A percentile compares a stretch with the other conserved stretches of the same genome.
Conservation (phyloP, 2,329 filamentous ascomycete species). For the Stagonosporopsis cucurbitacearum region DNA sequence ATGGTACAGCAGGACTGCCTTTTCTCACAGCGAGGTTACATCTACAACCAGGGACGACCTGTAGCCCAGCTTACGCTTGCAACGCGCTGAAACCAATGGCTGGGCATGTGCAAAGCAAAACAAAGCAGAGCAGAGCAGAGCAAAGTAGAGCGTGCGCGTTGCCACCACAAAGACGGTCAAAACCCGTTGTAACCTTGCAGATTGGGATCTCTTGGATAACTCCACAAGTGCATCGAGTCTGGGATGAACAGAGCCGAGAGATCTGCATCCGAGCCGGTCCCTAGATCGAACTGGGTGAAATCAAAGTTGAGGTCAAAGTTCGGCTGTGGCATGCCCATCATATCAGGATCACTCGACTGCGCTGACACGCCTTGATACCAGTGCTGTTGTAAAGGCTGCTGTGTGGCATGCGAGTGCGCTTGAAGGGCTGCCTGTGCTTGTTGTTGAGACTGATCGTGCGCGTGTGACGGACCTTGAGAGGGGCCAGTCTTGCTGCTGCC, state of each 20-base stretch:
- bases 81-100: slow-evolving; percentile 5
- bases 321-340: slow-evolving; percentile 37
- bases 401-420: slow-evolving; percentile 32
- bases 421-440: slow-evolving; percentile 34
- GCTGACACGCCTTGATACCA: slow-evolving; percentile 39
- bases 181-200: slow-evolving; percentile 23
- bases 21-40: slow-evolving; percentile 6
- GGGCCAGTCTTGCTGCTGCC: slow-evolving; percentile 36
- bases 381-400: slow-evolving; percentile 30
- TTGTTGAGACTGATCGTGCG: slow-evolving; percentile 25
- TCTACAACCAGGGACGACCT: not conserved
- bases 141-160: not conserved
- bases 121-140: no score
- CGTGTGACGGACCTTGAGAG: slow-evolving; percentile 13
- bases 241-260: slow-evolving; percentile 47
- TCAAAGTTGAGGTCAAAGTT: slow-evolving; percentile 46
- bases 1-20: not conserved
- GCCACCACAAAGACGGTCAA: not conserved
- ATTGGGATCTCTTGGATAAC: slow-evolving; percentile 26
- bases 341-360: slow-evolving; percentile 26
- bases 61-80: not conserved
- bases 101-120: not conserved
- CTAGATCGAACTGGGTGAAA: slow-evolving; percentile 46
- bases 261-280: slow-evolving; percentile 46
- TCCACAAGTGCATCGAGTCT: slow-evolving; percentile 43